Evolutionary conservation across 1,139 yeast species (phyloP).

Genomic region (Blastobotrys petasosporus): DNA sequence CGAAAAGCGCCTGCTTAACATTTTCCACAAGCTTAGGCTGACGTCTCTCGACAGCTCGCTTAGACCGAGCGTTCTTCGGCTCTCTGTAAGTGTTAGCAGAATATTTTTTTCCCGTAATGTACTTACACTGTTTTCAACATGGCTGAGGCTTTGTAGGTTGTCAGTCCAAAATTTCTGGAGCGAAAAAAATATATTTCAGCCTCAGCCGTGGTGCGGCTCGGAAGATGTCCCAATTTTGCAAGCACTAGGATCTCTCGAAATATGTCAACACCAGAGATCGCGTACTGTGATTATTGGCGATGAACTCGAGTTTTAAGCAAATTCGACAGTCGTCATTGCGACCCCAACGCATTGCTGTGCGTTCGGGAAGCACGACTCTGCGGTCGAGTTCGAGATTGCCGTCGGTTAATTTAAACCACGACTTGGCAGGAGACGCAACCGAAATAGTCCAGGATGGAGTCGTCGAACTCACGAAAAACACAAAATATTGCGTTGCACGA

Average conservation of each 20-base stretch:
- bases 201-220: constrained; percentile 1
- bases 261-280: not conserved
- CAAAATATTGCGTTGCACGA: constrained; percentile 53
- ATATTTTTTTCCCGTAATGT: not conserved
- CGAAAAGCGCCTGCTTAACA: constrained; percentile 81
- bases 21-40: constrained; percentile 89
- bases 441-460: constrained; percentile 24
- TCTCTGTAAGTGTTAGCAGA: too few relatives aligned
- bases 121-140: constrained; percentile 12
- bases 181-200: constrained; percentile 4
- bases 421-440: not conserved
- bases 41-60: constrained; percentile 84
- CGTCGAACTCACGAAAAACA: constrained; percentile 54
- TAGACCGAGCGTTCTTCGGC: constrained; percentile 94
- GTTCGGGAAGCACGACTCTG: constrained; percentile 1
- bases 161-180: not conserved
- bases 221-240: not conserved
- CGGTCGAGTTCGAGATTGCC: constrained; percentile 9
- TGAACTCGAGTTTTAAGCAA: constrained; percentile 10
- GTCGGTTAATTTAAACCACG: not conserved
- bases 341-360: constrained; percentile 1
- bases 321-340: constrained; percentile 11
- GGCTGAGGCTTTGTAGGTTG: not conserved
- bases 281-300: not conserved
- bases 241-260: not conserved